Conservation (phyloP, 1,139 yeast species). For the Blastobotrys arbuscula region DNA sequence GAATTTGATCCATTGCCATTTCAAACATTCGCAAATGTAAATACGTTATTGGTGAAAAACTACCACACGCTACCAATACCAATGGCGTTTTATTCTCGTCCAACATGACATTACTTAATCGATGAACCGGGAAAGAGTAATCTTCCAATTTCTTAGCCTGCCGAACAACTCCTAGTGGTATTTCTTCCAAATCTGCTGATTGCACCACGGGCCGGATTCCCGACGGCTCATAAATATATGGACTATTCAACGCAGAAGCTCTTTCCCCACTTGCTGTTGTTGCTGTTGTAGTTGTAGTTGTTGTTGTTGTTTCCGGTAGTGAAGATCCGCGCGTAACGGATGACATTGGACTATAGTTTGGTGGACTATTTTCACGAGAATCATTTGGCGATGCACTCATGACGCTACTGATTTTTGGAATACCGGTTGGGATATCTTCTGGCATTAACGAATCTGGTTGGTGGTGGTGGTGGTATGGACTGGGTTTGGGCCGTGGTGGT, state of each 20-base stretch:
- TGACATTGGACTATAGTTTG: background rate
- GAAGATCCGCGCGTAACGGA: background rate
- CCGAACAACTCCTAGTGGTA: constrained; percentile 86
- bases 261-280: background rate
- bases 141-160: constrained; percentile 67
- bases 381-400: constrained; percentile 15
- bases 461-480: background rate
- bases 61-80: constrained; percentile 95
- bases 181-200: constrained; percentile 92
- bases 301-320: background rate
- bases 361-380: background rate
- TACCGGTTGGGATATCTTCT: constrained; percentile 18
- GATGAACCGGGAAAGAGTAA: constrained; percentile 80
- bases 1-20: constrained; percentile 94
- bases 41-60: constrained; percentile 93
- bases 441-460: background rate
- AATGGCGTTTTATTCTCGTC: constrained; percentile 81
- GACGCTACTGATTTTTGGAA: constrained; percentile 21
- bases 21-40: constrained; percentile 95
- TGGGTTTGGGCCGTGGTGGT: constrained; percentile 2
- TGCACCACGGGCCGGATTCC: constrained; percentile 38
- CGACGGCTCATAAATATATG: constrained; percentile 28
- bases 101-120: constrained; percentile 64
- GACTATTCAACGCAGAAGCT: constrained; percentile 6
- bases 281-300: background rate